phyloP scores from a whole-genome alignment of 2,329 filamentous ascomycete genomes.

The Cladosporium sp. region DNA sequence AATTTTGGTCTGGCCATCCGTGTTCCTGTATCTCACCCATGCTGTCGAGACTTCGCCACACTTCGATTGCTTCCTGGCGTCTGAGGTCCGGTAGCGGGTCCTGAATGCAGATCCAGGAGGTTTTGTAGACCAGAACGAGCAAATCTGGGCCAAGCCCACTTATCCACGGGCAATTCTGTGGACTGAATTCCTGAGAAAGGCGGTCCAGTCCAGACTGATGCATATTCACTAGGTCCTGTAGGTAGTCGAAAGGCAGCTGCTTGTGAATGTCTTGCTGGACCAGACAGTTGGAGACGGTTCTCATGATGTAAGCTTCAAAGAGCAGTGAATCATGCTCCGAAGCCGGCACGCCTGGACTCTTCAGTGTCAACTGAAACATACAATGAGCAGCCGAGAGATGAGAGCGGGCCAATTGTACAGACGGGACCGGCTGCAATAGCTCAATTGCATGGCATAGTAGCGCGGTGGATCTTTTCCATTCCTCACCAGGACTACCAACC shows the following conservation, averaged over 20 bases:
- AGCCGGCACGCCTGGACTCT: not conserved
- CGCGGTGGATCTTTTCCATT: conserved; percentile 17
- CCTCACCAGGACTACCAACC: not conserved
- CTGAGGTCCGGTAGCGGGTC: not conserved
- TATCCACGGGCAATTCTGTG: conserved; percentile 2
- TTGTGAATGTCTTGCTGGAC: conserved; percentile 14
- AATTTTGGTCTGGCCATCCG: no score
- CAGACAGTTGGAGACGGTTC: conserved; percentile 17
- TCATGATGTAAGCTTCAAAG: conserved; percentile 21
- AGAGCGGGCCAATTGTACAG: conserved; percentile 6
- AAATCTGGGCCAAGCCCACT: not conserved
- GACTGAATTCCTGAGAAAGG: not conserved
- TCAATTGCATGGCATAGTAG: conserved; percentile 20
- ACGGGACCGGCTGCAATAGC: conserved; percentile 12
- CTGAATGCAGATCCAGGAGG: not conserved
- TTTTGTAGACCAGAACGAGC: not conserved
- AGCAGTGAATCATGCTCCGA: conserved; percentile 15
- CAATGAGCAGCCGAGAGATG: conserved; percentile 15
- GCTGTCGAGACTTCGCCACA: not conserved
- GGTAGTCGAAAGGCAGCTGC: conserved; percentile 12
- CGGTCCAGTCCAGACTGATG: not conserved
- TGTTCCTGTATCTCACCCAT: not conserved
- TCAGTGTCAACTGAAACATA: conserved; percentile 11
- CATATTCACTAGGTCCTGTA: not conserved
- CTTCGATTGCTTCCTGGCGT: not conserved